A percentile compares a stretch with the other conserved stretches of the same genome.
phyloP scores from a whole-genome alignment of 192 early-diverging fungal genomes.

The Linnemannia exigua region DNA sequence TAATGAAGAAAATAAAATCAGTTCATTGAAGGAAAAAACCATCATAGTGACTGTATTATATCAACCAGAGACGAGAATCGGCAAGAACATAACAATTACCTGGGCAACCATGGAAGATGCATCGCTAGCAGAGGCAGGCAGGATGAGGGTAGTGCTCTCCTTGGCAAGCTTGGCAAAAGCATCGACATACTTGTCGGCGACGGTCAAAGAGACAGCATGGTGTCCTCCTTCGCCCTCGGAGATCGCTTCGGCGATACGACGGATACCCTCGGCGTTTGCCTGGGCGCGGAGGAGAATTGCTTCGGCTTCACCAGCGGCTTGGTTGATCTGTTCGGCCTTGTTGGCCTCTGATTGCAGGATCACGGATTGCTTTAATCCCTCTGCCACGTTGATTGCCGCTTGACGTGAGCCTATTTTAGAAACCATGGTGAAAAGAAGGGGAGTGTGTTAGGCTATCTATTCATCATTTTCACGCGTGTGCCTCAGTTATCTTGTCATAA shows the following conservation, averaged over 20 bases:
- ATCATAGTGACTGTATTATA: background rate
- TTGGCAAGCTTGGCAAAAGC: conserved; percentile 93
- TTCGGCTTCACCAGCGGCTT: conserved; percentile 88
- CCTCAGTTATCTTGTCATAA: too few relatives aligned
- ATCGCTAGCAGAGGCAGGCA: conserved; percentile 86
- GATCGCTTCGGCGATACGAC: conserved; percentile 83
- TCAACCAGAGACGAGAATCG: background rate
- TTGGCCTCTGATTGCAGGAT: conserved; percentile 96
- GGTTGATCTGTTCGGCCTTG: conserved; percentile 88
- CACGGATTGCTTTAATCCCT: conserved; percentile 89
- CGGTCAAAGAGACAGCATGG: conserved; percentile 88
- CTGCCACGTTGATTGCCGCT: conserved; percentile 96
- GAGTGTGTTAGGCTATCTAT: background rate
- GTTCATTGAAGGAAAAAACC: background rate
- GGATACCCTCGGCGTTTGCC: conserved; percentile 86
- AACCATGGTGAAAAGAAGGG: too few relatives aligned
- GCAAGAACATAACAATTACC: too few relatives aligned
- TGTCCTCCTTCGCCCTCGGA: conserved; percentile 68
- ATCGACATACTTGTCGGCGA: conserved; percentile 98
- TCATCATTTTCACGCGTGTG: too few relatives aligned
- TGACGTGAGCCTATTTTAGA: conserved; percentile 72
- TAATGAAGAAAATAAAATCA: background rate
- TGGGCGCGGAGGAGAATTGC: conserved; percentile 86
- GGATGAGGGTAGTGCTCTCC: conserved; percentile 90
- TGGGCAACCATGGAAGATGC: conserved; percentile 92